Evolutionary conservation across 2,329 filamentous ascomycete genomes (phyloP).

Genomic region (Fusarium coicis): DNA sequence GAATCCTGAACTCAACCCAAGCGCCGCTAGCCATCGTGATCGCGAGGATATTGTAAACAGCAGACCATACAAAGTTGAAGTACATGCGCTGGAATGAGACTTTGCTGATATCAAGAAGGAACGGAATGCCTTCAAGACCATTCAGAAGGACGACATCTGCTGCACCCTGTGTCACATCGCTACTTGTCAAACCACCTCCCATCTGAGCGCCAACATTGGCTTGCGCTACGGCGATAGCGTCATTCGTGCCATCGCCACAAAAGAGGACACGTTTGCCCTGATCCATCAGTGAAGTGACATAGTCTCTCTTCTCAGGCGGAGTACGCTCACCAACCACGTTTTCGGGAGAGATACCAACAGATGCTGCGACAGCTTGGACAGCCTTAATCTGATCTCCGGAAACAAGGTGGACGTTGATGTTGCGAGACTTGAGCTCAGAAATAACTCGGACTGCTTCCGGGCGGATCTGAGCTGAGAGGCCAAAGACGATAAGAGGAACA

Average conservation of each 20-base stretch:
- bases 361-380: background rate
- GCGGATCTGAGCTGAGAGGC: constrained; percentile 2
- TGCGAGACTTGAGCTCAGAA: background rate
- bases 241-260: constrained; percentile 1
- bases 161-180: constrained; percentile 7
- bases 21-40: constrained; percentile 16
- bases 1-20: constrained; percentile 9
- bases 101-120: constrained; percentile 10
- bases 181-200: constrained; percentile 1
- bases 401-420: background rate
- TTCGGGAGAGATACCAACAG: background rate
- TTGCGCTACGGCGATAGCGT: constrained; percentile 2
- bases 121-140: background rate
- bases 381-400: constrained; percentile 1
- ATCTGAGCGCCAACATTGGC: constrained; percentile 3
- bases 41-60: background rate
- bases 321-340: background rate
- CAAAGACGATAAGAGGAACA: background rate
- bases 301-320: constrained; percentile 5
- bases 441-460: background rate
- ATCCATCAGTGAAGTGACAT: background rate
- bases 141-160: constrained; percentile 5
- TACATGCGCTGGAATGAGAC: constrained; percentile 1
- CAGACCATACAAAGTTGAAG: constrained; percentile 16
- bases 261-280: background rate